Evolutionary conservation across 2,329 filamentous ascomycete species (phyloP), one percentile per base, ranked within the genome.

Genomic region (Elsinoe fawcettii): DNA sequence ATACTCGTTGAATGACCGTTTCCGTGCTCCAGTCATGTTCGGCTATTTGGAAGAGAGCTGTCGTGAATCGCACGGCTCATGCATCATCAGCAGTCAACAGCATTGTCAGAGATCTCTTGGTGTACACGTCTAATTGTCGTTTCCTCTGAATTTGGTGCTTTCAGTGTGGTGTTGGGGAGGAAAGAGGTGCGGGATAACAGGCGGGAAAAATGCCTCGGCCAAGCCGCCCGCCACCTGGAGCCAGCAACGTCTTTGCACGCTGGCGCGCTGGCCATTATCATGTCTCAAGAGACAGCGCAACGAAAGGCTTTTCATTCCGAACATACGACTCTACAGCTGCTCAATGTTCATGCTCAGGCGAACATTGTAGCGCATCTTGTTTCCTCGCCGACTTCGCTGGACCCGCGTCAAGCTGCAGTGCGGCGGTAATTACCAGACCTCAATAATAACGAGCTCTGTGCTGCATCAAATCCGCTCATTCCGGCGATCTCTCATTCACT

Each of bases 1-100:
- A 27, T 56, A 56, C 16, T 56, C 54, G 30, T 56, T 18, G 22
- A 56, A 56, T 14, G 54, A 47, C 25, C 54, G 54, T 23, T 56
- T 56, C 54, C 54, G n/a, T 46, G 27, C 25, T 16, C 23, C 39
- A 22, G 41, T 46, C 53, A 55, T 55, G 22, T 11, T 46, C 20
- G 12, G 41, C 7, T 20, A 20, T 2, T 23, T 22, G 2, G 5
- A 8, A 8, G 12, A n/a, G 20, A 8, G 2, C n/a, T 9, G 41
- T 18, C 41, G 25, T 46, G n/a, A 46, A 9, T 12, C 41, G 41
- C 9, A 14, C 34, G 3, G 14, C 4, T 37, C 11, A 12, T n/a
- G 4, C 9, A 7, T 14, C 11, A 37, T 4, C 14, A 4, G 14
- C 3, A 37, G 9, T 12, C 34, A 37, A 37, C 14, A 4, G 34